Conservation (phyloP, 2,329 filamentous ascomycete genomes). For the Exophiala sp. region DNA sequence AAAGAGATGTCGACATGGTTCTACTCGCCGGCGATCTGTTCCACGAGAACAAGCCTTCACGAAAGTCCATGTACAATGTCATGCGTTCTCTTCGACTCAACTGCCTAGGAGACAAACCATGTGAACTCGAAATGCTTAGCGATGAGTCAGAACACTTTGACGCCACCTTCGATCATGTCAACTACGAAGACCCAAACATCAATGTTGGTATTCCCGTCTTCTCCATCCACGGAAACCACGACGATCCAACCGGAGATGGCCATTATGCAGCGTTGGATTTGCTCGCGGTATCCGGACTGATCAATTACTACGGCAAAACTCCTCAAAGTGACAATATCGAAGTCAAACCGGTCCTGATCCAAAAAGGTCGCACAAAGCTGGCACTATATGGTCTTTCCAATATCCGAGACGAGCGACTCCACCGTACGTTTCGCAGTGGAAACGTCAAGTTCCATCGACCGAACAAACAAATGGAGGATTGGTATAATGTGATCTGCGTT, state of each 20-base stretch:
- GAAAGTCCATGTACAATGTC: constrained; percentile 94
- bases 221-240: constrained; percentile 96
- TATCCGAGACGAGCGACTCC: constrained; percentile 88
- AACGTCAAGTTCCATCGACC: constrained; percentile 93
- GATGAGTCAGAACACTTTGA: constrained; percentile 89
- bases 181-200: constrained; percentile 96
- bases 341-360: constrained; percentile 82
- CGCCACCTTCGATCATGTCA: constrained; percentile 85
- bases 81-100: constrained; percentile 92
- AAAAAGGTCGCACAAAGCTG: constrained; percentile 88
- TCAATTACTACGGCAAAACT: constrained; percentile 94
- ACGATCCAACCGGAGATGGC: constrained; percentile 94
- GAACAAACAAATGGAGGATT: constrained; percentile 70
- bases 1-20: constrained; percentile 94
- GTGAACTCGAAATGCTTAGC: constrained; percentile 87
- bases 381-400: constrained; percentile 94
- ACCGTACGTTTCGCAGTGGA: constrained; percentile 84
- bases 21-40: constrained; percentile 91
- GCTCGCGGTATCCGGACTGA: constrained; percentile 78
- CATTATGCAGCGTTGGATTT: constrained; percentile 87
- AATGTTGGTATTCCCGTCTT: constrained; percentile 97
- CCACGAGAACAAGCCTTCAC: constrained; percentile 94
- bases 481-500: constrained; percentile 93
- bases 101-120: constrained; percentile 90
- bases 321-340: constrained; percentile 90